Evolutionary conservation across 2,329 filamentous ascomycete species (phyloP), one percentile per base, ranked within the genome.

Genomic region (Sarocladiaceae sp.): DNA sequence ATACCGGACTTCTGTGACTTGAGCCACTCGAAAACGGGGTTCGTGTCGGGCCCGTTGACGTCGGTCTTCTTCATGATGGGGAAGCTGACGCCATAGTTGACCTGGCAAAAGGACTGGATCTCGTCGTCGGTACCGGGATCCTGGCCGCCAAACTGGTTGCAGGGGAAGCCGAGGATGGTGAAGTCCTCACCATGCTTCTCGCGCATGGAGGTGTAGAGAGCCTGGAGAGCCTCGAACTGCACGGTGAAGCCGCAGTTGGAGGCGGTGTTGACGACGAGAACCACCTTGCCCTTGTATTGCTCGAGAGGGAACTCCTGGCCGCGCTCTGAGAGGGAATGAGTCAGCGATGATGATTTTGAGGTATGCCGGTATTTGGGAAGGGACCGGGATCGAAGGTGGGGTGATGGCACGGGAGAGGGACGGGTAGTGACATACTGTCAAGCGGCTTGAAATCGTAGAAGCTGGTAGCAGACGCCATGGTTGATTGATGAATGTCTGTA

Each of bases 171-270:
- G 60, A 98, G 76, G 69, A 98, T 81, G 58, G 81, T 74, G 63
- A 98, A 93, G 59, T 89, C 76, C 52, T 88, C 80, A 24, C 65
- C 76, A 72, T 94, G 72, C 58, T 79, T 74, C 53, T 72, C 72
- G 55, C 79, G 80, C 61, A 96, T 58, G 47, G 73, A 68, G 65
- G 95, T 86, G 80, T 95, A 95, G 51, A 98, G 79, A 59, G 79
- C 83, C 72, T 98, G 90, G 43, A 98, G 85, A 24, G 86, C 88
- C 51, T 79, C 82, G 68, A 93, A 96, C 69, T 98, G 93, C 11
- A 89, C 89, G 3, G 93, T 97, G 80, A 97, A 97, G 65, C 93
- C 91, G 74, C 93, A 98, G 74, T 97, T 96, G 65, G 88, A 95
- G 55, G 93, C 93, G 2, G 91, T 96, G 80, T 98, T 98, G 70